Evolutionary conservation across 202 grass and related monocot genomes (phyloP).

Genomic region (Hordeum pubiflorum): DNA sequence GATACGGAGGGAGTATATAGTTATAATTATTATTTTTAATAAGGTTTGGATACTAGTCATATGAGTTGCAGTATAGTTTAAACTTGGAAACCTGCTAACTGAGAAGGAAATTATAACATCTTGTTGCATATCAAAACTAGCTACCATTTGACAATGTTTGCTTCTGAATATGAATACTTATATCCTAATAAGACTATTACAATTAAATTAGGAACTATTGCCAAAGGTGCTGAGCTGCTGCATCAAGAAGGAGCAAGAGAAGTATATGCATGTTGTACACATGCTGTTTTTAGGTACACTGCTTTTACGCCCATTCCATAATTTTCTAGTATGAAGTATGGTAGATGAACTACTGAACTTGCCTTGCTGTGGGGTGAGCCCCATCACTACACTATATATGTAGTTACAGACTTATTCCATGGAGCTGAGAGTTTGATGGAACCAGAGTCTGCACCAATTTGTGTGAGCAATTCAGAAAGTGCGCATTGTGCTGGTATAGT

Average conservation of each 20-base stretch:
- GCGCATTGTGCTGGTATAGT: background rate
- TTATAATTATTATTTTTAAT: background rate
- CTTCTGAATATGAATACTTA: slow-evolving; percentile 2
- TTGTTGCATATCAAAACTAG: background rate
- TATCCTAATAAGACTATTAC: slow-evolving; percentile 16
- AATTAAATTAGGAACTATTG: slow-evolving; percentile 65
- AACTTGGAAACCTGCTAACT: background rate
- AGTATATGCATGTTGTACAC: slow-evolving; percentile 96
- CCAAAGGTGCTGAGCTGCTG: slow-evolving; percentile 78
- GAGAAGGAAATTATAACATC: background rate
- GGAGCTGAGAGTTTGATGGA: background rate
- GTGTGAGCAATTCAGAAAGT: background rate
- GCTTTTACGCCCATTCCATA: background rate
- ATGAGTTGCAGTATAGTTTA: background rate
- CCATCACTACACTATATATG: background rate
- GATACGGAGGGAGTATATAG: background rate
- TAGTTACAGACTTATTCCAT: slow-evolving; percentile 14
- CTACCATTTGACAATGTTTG: background rate
- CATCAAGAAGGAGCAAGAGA: slow-evolving; percentile 88
- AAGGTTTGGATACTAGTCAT: background rate
- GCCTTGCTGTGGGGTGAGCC: background rate
- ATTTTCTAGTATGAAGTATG: background rate
- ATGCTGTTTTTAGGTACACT: slow-evolving; percentile 87
- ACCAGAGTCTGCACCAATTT: background rate
- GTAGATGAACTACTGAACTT: slow-evolving; percentile 12